Conservation (phyloP, 257 asterid genomes). For the Fraxinus anomala region DNA sequence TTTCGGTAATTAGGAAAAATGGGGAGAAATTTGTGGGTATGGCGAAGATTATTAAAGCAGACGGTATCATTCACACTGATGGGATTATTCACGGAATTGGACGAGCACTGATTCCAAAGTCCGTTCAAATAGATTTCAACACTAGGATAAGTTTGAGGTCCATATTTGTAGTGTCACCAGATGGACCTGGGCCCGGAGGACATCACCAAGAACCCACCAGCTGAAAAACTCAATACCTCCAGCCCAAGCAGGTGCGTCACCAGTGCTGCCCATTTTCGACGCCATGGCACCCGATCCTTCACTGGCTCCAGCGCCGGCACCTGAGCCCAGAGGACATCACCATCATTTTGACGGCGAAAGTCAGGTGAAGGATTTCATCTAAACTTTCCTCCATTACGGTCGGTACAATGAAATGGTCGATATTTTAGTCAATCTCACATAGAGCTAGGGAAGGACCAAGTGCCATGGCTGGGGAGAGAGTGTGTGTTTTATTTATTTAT, state of each 20-base stretch:
- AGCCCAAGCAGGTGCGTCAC: conserved; percentile 65
- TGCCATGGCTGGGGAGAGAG: no score
- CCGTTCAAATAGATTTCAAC: conserved; percentile 85
- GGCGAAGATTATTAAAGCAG: conserved; percentile 48
- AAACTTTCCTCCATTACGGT: conserved; percentile 83
- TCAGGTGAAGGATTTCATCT: conserved; percentile 91
- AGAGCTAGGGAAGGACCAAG: no score
- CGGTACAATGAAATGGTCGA: conserved; percentile 90
- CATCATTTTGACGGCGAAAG: conserved; percentile 92
- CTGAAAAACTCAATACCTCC: conserved; percentile 57
- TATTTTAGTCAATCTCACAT: no score
- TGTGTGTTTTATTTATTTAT: no score
- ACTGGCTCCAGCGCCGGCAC: conserved; percentile 93
- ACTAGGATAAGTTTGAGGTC: conserved; percentile 62
- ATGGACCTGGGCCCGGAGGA: conserved; percentile 96
- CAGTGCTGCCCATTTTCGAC: conserved; percentile 59
- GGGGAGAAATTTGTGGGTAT: no score
- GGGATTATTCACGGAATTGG: conserved; percentile 97
- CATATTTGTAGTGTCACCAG: conserved; percentile 74
- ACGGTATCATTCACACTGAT: conserved; percentile 74
- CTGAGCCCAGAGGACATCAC: conserved; percentile 94
- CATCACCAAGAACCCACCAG: conserved; percentile 77
- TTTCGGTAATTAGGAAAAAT: conserved; percentile 30
- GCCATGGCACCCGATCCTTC: conserved; percentile 97
- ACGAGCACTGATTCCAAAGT: conserved; percentile 66